Percentiles rank a stretch among this genome's conserved stretches.
phyloP scores from a whole-genome alignment of 75 land plant species.

The Pinus tabuliformis region DNA sequence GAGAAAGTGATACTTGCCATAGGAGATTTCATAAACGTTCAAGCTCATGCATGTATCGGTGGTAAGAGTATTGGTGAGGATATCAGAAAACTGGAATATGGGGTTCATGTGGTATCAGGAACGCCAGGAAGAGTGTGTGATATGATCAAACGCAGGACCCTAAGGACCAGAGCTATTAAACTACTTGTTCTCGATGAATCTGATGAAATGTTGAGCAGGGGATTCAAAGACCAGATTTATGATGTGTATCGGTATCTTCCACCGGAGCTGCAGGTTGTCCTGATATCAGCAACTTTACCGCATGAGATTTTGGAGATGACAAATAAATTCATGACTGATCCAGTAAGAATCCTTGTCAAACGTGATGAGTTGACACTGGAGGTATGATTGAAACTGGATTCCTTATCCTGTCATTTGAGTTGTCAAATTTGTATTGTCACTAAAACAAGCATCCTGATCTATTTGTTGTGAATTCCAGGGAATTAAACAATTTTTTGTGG shows the following conservation, averaged over 20 bases:
- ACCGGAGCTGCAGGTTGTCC: slow-evolving; percentile 95
- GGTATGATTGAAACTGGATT: slow-evolving; percentile 25
- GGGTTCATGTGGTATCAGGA: slow-evolving; percentile 99
- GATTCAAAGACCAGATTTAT: slow-evolving; percentile 98
- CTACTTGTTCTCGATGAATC: slow-evolving; percentile 93
- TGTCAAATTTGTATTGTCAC: not conserved
- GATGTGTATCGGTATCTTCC: slow-evolving; percentile 99
- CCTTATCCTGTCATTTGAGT: not conserved
- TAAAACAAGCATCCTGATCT: not conserved
- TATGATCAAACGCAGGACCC: slow-evolving; percentile 95
- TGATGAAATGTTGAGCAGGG: slow-evolving; percentile 99
- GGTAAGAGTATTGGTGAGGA: slow-evolving; percentile 98
- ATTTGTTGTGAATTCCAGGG: slow-evolving; percentile 50
- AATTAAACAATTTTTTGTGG: slow-evolving; percentile 99
- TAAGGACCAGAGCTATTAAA: slow-evolving; percentile 90
- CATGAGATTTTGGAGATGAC: slow-evolving; percentile 99
- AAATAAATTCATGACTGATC: slow-evolving; percentile 98
- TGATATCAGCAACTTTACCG: slow-evolving; percentile 96
- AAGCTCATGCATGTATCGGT: slow-evolving; percentile 95
- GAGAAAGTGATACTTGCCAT: slow-evolving; percentile 87
- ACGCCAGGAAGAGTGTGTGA: slow-evolving; percentile 98
- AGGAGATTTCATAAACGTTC: slow-evolving; percentile 85
- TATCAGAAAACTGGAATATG: slow-evolving; percentile 87
- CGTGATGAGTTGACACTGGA: slow-evolving; percentile 99
- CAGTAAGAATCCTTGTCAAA: slow-evolving; percentile 92